These are phyloP conservation scores for Solanum pinnatisectum DNA, from an alignment of 257 asterid species.

Conservation along the genomic window DNA sequence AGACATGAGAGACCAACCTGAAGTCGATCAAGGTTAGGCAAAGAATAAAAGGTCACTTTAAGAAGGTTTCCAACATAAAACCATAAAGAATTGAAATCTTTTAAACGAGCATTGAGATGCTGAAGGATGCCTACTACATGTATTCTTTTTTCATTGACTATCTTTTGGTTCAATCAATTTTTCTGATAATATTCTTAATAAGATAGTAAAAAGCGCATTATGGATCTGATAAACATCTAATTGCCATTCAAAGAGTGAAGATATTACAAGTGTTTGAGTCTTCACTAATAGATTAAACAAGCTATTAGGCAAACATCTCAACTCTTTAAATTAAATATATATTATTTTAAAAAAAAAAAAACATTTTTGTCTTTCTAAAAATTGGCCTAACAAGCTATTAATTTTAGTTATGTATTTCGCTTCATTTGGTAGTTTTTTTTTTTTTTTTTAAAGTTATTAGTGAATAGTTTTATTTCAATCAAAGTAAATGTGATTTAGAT, in stretches of 20 bases:
- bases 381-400: too few relatives aligned
- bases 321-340: background rate
- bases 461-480: fast-evolving
- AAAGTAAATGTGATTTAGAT: background rate
- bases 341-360: too few relatives aligned
- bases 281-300: too few relatives aligned
- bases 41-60: background rate
- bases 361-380: background rate
- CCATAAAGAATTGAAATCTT: too few relatives aligned
- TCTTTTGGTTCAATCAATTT: fast-evolving
- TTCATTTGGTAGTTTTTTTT: background rate
- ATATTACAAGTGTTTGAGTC: too few relatives aligned
- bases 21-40: too few relatives aligned
- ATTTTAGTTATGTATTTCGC: background rate
- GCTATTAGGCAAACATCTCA: background rate
- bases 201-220: too few relatives aligned
- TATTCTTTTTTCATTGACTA: too few relatives aligned
- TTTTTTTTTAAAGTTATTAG: background rate
- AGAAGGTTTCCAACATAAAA: background rate
- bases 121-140: fast-evolving
- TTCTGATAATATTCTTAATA: too few relatives aligned
- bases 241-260: too few relatives aligned
- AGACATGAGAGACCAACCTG: too few relatives aligned
- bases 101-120: background rate
- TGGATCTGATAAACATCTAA: background rate